Percentiles rank a stretch among this genome's conserved stretches.
phyloP scores from a whole-genome alignment of 371 early-diverging fungal species.

The Chytridium lagenaria region DNA sequence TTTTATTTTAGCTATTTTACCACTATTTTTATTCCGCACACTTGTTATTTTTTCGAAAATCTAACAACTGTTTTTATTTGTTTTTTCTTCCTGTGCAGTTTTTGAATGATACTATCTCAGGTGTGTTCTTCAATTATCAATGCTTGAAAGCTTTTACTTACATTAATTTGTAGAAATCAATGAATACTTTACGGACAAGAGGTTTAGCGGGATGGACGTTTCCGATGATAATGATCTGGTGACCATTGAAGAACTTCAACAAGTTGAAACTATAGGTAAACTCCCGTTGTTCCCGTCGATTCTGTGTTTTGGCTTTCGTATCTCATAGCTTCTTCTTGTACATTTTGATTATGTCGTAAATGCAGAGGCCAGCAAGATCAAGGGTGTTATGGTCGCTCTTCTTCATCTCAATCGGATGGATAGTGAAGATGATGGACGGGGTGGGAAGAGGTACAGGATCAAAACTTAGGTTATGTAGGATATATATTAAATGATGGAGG shows the following conservation, averaged over 20 bases:
- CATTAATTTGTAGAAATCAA: conserved; percentile 28
- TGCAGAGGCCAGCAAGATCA: conserved; percentile 10
- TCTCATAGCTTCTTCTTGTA: not conserved
- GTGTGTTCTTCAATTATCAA: not conserved
- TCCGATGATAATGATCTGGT: conserved; percentile 20
- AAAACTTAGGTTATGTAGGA: too few relatives aligned
- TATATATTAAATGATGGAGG: too few relatives aligned
- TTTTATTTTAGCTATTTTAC: not conserved
- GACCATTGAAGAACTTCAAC: conserved; percentile 23
- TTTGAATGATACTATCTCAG: conserved; percentile 20
- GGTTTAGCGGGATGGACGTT: conserved; percentile 27
- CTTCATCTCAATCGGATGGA: conserved; percentile 1
- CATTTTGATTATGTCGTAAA: not conserved
- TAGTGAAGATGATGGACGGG: conserved; percentile 8
- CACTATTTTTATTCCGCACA: not conserved
- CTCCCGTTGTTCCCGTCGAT: not conserved
- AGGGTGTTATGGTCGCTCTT: conserved; percentile 8
- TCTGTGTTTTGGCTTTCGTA: not conserved
- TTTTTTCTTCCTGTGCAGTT: conserved; percentile 1
- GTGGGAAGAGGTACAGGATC: conserved; percentile 10
- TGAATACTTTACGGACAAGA: conserved; percentile 31
- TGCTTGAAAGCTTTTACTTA: not conserved
- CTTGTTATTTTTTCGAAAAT: not conserved
- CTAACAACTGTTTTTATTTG: not conserved
- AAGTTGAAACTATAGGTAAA: conserved; percentile 21